Evolutionary conservation across 345 rosid species (phyloP), one percentile per base, ranked within the genome.

Genomic region (Aquilaria sinensis): DNA sequence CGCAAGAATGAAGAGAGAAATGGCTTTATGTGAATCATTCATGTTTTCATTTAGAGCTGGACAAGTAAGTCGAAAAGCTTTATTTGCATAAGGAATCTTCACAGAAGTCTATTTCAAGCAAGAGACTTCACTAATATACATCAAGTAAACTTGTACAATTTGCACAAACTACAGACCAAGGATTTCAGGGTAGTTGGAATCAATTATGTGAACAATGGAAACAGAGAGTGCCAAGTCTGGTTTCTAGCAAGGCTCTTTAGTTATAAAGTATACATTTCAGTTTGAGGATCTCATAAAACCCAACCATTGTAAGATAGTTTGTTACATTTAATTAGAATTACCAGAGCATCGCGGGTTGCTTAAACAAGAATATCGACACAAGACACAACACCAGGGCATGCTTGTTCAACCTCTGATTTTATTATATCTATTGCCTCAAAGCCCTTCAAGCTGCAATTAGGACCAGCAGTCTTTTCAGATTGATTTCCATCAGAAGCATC

Each of bases 191-290:
- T 16, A 0, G 23, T 16, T 16, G 23, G 23, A 16, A 16, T 16
- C 23, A 16, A 16, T 16, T 16, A 16, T 16, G 23, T 16, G 23
- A 16, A 16, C 62, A 89, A 56, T 9, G 90, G 96, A 76, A 80
- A 87, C 68, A 75, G 83, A 10, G 97, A 95, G 50, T 95, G 92
- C 56, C 92, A 88, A 48, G 85, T 66, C 87, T 82, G 73, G 67
- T 67, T 68, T 64, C 54, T 52, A 72, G 23, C 23, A 16, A 16
- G 23, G 23, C 23, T 16, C 23, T 16, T 16, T 16, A 16, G 23
- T 16, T 16, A 16, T 16, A 16, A 16, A 16, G 23, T 16, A 16
- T 16, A 16, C 23, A 16, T 16, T 16, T 16, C 23, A 16, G 23
- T 16, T 16, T 16, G 23, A 16, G 23, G 23, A 16, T 16, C 23